Evolutionary conservation across 345 rosid species (phyloP).

Genomic region (Salix caprea): DNA sequence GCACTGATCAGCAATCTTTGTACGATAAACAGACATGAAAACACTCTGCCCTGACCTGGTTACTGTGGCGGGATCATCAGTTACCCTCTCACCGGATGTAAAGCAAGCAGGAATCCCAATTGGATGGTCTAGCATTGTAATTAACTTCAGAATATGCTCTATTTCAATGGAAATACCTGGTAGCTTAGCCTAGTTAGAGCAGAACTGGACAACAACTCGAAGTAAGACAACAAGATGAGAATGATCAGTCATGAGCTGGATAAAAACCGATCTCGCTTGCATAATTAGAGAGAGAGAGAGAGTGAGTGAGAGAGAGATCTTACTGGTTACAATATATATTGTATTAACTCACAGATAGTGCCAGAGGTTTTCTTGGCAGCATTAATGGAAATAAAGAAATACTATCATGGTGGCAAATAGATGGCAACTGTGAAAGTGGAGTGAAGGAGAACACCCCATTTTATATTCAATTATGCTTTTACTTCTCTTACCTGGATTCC

Average conservation of each 20-base stretch:
- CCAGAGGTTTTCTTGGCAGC: conserved; percentile 48
- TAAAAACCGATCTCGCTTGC: conserved; percentile 2
- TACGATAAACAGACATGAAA: conserved; percentile 53
- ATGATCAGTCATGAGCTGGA: conserved; percentile 8
- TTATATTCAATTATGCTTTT: conserved; percentile 8
- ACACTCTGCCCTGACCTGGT: conserved; percentile 67
- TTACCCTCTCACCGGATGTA: conserved; percentile 43
- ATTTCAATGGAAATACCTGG: background rate
- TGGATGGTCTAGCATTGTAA: conserved; percentile 44
- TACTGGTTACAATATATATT: conserved; percentile 20
- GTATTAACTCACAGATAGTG: conserved; percentile 33
- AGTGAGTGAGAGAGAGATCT: conserved; percentile 18
- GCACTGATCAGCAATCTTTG: conserved; percentile 55
- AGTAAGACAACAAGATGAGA: conserved; percentile 1
- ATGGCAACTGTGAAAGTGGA: conserved; percentile 39
- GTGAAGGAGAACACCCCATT: conserved; percentile 16
- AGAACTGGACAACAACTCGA: background rate
- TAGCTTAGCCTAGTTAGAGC: background rate
- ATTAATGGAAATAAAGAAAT: conserved; percentile 21
- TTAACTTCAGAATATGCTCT: background rate
- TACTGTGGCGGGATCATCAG: conserved; percentile 43
- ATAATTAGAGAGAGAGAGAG: background rate
- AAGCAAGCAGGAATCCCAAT: conserved; percentile 62
- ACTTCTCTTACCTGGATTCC: conserved; percentile 27
- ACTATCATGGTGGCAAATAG: conserved; percentile 40